phyloP scores from a whole-genome alignment of 495 filamentous ascomycete species.

The Talaromyces trachyspermus region DNA sequence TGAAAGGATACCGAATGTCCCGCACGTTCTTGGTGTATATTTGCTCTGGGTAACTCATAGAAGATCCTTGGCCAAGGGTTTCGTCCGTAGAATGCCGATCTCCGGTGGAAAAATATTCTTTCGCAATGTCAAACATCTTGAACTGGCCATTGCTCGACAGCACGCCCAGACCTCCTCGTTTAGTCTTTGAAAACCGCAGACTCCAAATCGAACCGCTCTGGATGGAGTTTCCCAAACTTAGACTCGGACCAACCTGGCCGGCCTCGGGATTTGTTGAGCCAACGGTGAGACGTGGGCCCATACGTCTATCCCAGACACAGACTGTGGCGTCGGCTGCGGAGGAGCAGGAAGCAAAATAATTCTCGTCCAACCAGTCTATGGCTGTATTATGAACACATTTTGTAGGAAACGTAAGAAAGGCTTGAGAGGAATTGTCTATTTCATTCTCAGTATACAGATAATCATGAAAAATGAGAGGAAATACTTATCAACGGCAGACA shows the following conservation, averaged over 20 bases:
- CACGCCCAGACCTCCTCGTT: conserved; percentile 64
- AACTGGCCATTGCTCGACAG: conserved; percentile 74
- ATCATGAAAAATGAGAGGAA: too few relatives aligned
- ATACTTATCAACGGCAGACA: too few relatives aligned
- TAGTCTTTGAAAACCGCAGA: conserved; percentile 70
- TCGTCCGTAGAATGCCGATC: conserved; percentile 34
- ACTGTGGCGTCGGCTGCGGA: conserved; percentile 60
- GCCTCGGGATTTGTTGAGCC: conserved; percentile 25
- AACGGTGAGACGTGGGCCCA: conserved; percentile 42
- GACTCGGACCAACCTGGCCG: conserved; percentile 41
- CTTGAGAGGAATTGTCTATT: conserved; percentile 47
- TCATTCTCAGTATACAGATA: conserved; percentile 6
- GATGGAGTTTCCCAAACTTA: conserved; percentile 62
- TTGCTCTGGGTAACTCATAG: conserved; percentile 32
- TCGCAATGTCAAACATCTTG: conserved; percentile 62
- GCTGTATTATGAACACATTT: conserved; percentile 84
- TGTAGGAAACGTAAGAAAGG: conserved; percentile 59
- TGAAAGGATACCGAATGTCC: conserved; percentile 37
- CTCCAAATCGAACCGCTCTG: conserved; percentile 61
- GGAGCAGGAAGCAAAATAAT: conserved; percentile 88
- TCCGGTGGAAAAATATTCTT: conserved; percentile 44
- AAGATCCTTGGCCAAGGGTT: conserved; percentile 34
- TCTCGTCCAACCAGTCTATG: conserved; percentile 83
- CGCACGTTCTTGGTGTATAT: conserved; percentile 44
- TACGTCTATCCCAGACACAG: conserved; percentile 84